phyloP scores from a whole-genome alignment of 2,329 filamentous ascomycete species.

The Penicillium sp. region DNA sequence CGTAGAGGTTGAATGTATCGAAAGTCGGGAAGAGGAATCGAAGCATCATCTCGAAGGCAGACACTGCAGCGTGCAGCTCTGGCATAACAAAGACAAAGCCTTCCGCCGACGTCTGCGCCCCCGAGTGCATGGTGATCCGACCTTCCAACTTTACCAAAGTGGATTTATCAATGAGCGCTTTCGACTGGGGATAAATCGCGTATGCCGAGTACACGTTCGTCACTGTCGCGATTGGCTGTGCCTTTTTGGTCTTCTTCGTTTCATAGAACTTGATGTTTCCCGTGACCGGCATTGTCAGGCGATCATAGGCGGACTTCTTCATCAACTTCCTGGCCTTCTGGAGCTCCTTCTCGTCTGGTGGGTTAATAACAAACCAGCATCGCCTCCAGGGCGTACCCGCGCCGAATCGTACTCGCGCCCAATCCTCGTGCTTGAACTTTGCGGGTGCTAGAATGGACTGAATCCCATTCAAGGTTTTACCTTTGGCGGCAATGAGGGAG shows the following conservation, averaged over 20 bases:
- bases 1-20: slow-evolving; percentile 90
- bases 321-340: slow-evolving; percentile 79
- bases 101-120: slow-evolving; percentile 75
- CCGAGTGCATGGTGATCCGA: slow-evolving; percentile 80
- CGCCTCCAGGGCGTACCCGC: slow-evolving; percentile 94
- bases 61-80: slow-evolving; percentile 86
- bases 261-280: slow-evolving; percentile 97
- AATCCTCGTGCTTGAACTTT: slow-evolving; percentile 78
- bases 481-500: slow-evolving; percentile 92
- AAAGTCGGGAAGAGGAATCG: slow-evolving; percentile 91
- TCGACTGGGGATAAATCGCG: slow-evolving; percentile 93
- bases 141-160: slow-evolving; percentile 94
- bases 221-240: slow-evolving; percentile 85
- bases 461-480: slow-evolving; percentile 86
- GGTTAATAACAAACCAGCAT: slow-evolving; percentile 93
- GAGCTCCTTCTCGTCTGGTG: slow-evolving; percentile 90
- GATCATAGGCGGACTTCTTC: slow-evolving; percentile 79
- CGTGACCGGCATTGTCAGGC: slow-evolving; percentile 69
- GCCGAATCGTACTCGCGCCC: slow-evolving; percentile 93
- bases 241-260: slow-evolving; percentile 89
- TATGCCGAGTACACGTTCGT: slow-evolving; percentile 90
- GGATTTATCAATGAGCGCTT: slow-evolving; percentile 89
- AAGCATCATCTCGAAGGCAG: slow-evolving; percentile 93
- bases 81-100: slow-evolving; percentile 99
- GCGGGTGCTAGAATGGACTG: slow-evolving; percentile 82